Conservation (phyloP, 176 grass and related monocot genomes). For the Melocanna baccifera region DNA sequence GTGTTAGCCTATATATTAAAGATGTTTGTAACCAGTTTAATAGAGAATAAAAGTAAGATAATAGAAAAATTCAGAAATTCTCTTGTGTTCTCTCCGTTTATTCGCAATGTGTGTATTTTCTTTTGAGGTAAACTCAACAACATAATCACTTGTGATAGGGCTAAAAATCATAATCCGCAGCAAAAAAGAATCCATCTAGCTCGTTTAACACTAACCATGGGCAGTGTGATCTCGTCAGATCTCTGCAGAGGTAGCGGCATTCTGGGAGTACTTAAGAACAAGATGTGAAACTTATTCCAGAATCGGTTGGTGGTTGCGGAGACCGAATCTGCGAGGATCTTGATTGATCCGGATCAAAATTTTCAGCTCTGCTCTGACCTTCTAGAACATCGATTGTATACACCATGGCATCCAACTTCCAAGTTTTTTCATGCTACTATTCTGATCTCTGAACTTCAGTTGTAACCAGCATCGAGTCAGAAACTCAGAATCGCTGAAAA, state of each 20-base stretch:
- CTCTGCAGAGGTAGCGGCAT: neutral
- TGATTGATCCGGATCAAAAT: slow-evolving; percentile 2
- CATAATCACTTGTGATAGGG: no score
- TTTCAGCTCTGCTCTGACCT: neutral
- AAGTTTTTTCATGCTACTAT: neutral
- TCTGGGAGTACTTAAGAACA: neutral
- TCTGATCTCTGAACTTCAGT: neutral
- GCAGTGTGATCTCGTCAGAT: slow-evolving; percentile 9
- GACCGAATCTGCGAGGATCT: slow-evolving; percentile 27
- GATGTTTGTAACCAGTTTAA: no score
- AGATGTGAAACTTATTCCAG: neutral
- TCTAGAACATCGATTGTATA: neutral
- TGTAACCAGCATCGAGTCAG: neutral
- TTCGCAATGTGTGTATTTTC: no score
- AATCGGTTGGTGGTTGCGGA: neutral
- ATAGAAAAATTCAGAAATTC: no score
- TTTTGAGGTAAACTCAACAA: no score
- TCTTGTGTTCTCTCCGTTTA: no score
- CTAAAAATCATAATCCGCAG: no score
- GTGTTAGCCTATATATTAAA: no score
- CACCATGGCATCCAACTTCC: neutral
- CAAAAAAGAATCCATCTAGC: no score
- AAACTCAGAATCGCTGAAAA: neutral
- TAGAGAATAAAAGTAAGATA: no score
- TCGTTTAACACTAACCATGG: neutral